A percentile compares a stretch with the other conserved stretches of the same genome.
phyloP scores from a whole-genome alignment of 192 early-diverging fungal genomes.

The Pilobolus umbonatus region DNA sequence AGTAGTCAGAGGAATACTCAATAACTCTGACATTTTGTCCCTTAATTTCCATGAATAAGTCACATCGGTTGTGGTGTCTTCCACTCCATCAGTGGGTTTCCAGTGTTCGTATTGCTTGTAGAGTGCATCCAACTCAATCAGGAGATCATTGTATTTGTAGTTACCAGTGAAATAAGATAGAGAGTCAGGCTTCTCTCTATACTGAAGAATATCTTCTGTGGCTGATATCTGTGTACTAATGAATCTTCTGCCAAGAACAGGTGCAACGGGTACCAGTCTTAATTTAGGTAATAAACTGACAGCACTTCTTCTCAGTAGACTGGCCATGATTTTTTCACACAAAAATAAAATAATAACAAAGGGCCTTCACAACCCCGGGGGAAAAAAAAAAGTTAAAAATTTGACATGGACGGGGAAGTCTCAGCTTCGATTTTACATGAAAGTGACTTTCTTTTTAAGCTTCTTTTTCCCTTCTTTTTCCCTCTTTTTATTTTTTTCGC shows the following conservation, averaged over 20 bases:
- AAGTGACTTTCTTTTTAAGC: slow-evolving; percentile 9
- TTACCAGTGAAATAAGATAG: slow-evolving; percentile 89
- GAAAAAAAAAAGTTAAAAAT: slow-evolving; percentile 3
- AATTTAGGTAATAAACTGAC: too few relatives aligned
- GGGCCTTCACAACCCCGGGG: background rate
- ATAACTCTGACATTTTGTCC: slow-evolving; percentile 36
- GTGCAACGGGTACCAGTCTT: slow-evolving; percentile 7
- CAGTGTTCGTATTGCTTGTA: slow-evolving; percentile 33
- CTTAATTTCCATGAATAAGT: slow-evolving; percentile 33
- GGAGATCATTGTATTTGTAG: slow-evolving; percentile 68
- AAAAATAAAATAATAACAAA: too few relatives aligned
- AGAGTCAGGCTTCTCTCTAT: slow-evolving; percentile 52
- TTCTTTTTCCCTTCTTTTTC: too few relatives aligned
- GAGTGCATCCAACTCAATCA: slow-evolving; percentile 62
- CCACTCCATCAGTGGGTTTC: slow-evolving; percentile 1
- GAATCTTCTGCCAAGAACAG: too few relatives aligned
- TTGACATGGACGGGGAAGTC: background rate
- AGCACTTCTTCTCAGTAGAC: background rate
- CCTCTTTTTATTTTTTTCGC: slow-evolving; percentile 11
- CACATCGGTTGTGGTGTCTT: too few relatives aligned
- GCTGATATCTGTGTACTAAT: too few relatives aligned
- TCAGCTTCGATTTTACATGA: background rate
- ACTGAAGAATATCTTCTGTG: slow-evolving; percentile 37
- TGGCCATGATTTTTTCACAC: background rate
- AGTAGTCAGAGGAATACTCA: slow-evolving; percentile 47